Base-by-base conservation (phyloP, 495 filamentous ascomycete species). In the Podospora tetraspora region DNA sequence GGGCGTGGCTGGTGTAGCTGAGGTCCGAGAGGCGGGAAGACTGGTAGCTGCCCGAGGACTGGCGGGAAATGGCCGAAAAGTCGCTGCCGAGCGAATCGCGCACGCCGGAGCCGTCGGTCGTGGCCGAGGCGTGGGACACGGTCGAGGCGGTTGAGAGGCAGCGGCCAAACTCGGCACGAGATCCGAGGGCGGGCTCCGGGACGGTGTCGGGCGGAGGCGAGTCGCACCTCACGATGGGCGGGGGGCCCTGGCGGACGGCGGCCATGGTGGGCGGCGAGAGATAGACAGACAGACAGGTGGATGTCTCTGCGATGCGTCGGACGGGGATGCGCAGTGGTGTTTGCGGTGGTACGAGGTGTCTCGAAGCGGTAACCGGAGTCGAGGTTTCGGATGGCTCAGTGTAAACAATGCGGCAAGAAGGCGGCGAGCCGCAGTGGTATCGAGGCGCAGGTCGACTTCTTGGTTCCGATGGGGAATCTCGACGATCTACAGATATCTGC, bases 81-180 rank as follows among this genome's bases (percentile, higher is more conserved):
- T 85, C 83, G 69, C 82, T 79, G 27, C 78, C 76, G 21, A 83
- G 73, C 59, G 82, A 84, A 67, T 85, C 79, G 23, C 85, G 83
- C 32, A 77, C 77, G 52, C 80, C 82, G 22, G 90, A 91, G 25
- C 87, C 84, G 59, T 88, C 85, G 61, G 90, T 78, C 61, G 79
- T 82, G 34, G 69, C 69, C n/a, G 82, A 84, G 6, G 72, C 74
- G 59, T 78, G 82, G 23, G 82, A 94, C 43, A 83, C 80, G 27
- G 89, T 90, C 24, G 93, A 96, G 34, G 87, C 84, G 61, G 90
- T 89, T 56, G 93, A 96, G 67, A 93, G 83, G 67, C 88, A 91
- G 34, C 92, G 88, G 66, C 87, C 89, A 63, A 89, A 86, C n/a
- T 82, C 61, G 85, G 88, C 67, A 67, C 84, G 84, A 27, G 87